A percentile compares a stretch with the other conserved stretches of the same genome.
Evolutionary conservation across 2,329 filamentous ascomycete species (phyloP).

Genomic region (Cladosporium colombiae): DNA sequence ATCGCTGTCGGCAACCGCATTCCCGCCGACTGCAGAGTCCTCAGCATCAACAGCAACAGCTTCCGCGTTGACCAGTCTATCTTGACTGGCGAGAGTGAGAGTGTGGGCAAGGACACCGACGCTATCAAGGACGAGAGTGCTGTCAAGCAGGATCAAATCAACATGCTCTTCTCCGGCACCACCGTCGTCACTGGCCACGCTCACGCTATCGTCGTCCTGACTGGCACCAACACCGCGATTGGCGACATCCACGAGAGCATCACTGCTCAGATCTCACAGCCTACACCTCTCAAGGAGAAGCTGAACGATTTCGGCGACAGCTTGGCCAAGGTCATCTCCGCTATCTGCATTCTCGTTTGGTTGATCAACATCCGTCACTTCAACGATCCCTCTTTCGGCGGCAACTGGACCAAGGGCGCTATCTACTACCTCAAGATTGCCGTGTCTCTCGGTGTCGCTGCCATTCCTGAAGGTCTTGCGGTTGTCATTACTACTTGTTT

Average conservation of each 20-base stretch:
- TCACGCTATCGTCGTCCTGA: conserved; percentile 85
- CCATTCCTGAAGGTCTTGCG: conserved; percentile 94
- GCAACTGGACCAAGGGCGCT: conserved; percentile 85
- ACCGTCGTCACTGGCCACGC: conserved; percentile 95
- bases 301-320: conserved; percentile 96
- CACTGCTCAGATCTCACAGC: conserved; percentile 94
- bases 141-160: conserved; percentile 95
- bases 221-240: conserved; percentile 88
- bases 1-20: conserved; percentile 89
- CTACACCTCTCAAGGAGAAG: conserved; percentile 97
- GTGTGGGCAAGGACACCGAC: conserved; percentile 78
- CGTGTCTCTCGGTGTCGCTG: conserved; percentile 94
- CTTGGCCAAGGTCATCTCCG: conserved; percentile 95
- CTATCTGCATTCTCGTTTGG: conserved; percentile 96
- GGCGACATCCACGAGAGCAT: conserved; percentile 99
- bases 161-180: conserved; percentile 98
- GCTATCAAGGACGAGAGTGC: conserved; percentile 75
- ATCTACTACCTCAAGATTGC: conserved; percentile 99
- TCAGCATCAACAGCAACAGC: conserved; percentile 93
- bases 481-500: conserved; percentile 99
- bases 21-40: conserved; percentile 87
- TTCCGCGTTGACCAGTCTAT: conserved; percentile 97
- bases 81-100: conserved; percentile 95
- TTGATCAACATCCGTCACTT: conserved; percentile 98
- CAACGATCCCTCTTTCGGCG: conserved; percentile 88